Evolutionary conservation across 2,329 filamentous ascomycete species (phyloP), one percentile per base, ranked within the genome.

Genomic region (Ilyonectria sp.): DNA sequence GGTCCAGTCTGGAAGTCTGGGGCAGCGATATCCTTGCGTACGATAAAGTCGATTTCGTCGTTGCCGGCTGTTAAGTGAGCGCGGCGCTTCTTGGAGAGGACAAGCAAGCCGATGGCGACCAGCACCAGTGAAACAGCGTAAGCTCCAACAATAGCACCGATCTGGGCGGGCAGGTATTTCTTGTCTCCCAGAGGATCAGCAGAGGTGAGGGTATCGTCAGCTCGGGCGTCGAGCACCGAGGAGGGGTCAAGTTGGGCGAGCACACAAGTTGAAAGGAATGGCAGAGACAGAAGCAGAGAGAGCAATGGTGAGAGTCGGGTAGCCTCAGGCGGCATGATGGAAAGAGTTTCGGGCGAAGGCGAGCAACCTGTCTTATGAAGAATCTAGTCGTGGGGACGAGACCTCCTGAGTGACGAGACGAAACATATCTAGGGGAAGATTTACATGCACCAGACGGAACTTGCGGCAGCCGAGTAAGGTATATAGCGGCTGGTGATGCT

Each of bases 141-240:
- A 66, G 93, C 91, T 68, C 91, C 94, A 66, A 95, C 87, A 67
- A 98, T 93, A 72, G 91, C 94, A 70, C 93, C 92, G 73, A 98
- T 91, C 80, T 98, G 92, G 66, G 90, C 91, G 19, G 94, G 94
- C 23, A 98, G 88, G 63, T 92, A 89, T 19, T 86, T 82, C 70
- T 83, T 83, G 78, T 94, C 86, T 74, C 90, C 84, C 55, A 89
- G 79, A 43, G 91, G 88, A 74, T 86, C 81, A 62, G 85, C 84
- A 46, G 90, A 90, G 50, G 90, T 79, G 9, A 91, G 87, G 8
- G 89, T 89, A 80, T 90, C 76, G 74, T 72, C 78, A 71, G 76
- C 65, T 68, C 74, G 75, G 54, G 78, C 59, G 35, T 74, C 52
- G 37, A 71, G 68, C 35, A 71, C 61, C 47, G 58, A 66, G 31